A percentile compares a stretch with the other conserved stretches of the same genome.
Evolutionary conservation across 371 early-diverging fungal genomes (phyloP).

Genomic region (Neoconidiobolus thromboides): DNA sequence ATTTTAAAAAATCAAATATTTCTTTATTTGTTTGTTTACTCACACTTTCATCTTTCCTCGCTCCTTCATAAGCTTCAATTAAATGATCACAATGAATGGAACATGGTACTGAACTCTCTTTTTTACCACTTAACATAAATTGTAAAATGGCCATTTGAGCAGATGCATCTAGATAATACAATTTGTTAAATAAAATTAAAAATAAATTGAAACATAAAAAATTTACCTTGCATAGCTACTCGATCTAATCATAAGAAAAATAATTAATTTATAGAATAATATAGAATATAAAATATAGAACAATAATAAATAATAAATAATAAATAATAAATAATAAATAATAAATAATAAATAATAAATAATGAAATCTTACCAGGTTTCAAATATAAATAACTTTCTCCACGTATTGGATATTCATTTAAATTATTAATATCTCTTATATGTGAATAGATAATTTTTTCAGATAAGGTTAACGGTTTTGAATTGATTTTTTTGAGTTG

Average conservation of each 20-base stretch:
- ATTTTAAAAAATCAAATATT: slow-evolving; percentile 66
- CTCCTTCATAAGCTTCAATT: slow-evolving; percentile 62
- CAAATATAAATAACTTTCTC: slow-evolving; percentile 22
- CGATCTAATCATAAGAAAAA: slow-evolving; percentile 24
- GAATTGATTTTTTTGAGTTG: too few relatives aligned
- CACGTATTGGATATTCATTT: too few relatives aligned
- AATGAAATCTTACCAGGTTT: not conserved
- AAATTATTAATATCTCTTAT: too few relatives aligned
- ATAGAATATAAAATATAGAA: too few relatives aligned
- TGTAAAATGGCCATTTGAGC: slow-evolving; percentile 83
- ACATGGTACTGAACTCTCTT: slow-evolving; percentile 67
- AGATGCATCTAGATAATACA: slow-evolving; percentile 32
- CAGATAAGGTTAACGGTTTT: too few relatives aligned
- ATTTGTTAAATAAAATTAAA: not conserved
- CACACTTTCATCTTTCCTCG: slow-evolving; percentile 42
- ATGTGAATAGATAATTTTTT: too few relatives aligned
- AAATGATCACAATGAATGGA: slow-evolving; percentile 89
- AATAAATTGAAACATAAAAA: not conserved
- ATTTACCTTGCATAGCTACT: slow-evolving; percentile 54
- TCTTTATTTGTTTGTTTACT: slow-evolving; percentile 57
- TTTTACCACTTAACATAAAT: slow-evolving; percentile 78
- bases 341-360: too few relatives aligned
- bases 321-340: too few relatives aligned
- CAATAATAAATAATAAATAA: too few relatives aligned
- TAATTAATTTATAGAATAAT: too few relatives aligned